Percentiles rank a stretch among this genome's conserved stretches.
phyloP scores from a whole-genome alignment of 2,329 filamentous ascomycete species.

The Sclerotinia sclerotiorum region DNA sequence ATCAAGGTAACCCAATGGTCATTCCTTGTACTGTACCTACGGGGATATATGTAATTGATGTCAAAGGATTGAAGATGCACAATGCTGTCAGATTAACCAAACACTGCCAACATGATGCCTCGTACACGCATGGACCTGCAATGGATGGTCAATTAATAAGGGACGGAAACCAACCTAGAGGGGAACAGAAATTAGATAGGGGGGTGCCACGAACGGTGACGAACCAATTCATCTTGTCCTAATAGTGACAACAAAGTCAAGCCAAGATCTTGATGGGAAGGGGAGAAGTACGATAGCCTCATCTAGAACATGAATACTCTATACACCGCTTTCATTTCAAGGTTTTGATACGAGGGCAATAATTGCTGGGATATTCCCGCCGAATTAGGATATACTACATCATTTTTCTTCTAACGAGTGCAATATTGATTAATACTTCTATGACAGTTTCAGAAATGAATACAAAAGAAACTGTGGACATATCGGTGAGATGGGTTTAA shows the following conservation, averaged over 20 bases:
- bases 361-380: not conserved
- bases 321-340: conserved; percentile 20
- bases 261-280: conserved; percentile 21
- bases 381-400: not conserved
- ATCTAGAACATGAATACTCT: conserved; percentile 15
- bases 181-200: conserved; percentile 21
- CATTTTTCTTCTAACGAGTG: not conserved
- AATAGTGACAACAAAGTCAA: conserved; percentile 16
- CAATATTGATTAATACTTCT: conserved; percentile 14
- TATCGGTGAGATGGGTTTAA: not conserved
- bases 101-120: conserved; percentile 18
- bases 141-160: conserved; percentile 20
- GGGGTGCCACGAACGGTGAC: conserved; percentile 18
- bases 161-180: conserved; percentile 24
- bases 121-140: conserved; percentile 23
- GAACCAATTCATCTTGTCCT: not conserved
- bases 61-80: conserved; percentile 23
- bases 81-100: conserved; percentile 24
- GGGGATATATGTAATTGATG: conserved; percentile 14
- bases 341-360: conserved; percentile 11
- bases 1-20: conserved; percentile 20
- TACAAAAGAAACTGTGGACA: conserved; percentile 2
- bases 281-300: conserved; percentile 18
- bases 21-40: conserved; percentile 19
- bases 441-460: conserved; percentile 6